Conservation (phyloP, 192 early-diverging fungal species). For the Chytriomyces sp. region DNA sequence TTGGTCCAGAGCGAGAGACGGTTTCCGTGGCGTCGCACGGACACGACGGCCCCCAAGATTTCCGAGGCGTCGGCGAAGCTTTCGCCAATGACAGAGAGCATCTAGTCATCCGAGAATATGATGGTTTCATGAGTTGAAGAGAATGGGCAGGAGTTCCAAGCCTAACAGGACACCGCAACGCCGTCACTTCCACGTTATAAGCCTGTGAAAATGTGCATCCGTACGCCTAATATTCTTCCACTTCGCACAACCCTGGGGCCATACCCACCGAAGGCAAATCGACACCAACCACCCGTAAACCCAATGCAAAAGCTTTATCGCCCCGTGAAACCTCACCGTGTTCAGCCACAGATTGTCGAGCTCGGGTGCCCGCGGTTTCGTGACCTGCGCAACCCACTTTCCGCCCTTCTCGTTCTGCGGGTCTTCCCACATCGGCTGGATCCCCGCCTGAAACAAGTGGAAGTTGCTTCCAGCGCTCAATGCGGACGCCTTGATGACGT, state of each 20-base stretch:
- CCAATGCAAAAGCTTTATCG: too few species aligned
- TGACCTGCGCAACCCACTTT: constrained; percentile 74
- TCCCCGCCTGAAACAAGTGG: constrained; percentile 82
- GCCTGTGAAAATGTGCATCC: not conserved
- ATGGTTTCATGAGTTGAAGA: too few species aligned
- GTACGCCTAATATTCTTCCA: not conserved
- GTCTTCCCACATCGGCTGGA: constrained; percentile 96
- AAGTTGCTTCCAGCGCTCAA: constrained; percentile 84
- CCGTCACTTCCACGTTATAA: too few species aligned
- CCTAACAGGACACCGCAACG: too few species aligned
- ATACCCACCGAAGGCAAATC: not conserved
- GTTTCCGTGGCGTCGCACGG: constrained; percentile 63
- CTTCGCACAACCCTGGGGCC: not conserved
- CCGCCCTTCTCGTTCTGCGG: constrained; percentile 85
- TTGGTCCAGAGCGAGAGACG: constrained; percentile 77
- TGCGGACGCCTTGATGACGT: constrained; percentile 73
- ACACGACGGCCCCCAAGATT: not conserved
- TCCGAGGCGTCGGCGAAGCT: constrained; percentile 12
- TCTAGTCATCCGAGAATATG: constrained; percentile 11
- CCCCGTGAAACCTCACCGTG: constrained; percentile 63
- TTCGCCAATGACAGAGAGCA: constrained; percentile 7
- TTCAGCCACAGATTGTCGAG: constrained; percentile 86
- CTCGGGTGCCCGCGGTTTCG: constrained; percentile 70
- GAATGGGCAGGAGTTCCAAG: too few species aligned
- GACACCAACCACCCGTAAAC: not conserved